Conservation (phyloP, 306 rosid species). For the Hippophae rhamnoides region DNA sequence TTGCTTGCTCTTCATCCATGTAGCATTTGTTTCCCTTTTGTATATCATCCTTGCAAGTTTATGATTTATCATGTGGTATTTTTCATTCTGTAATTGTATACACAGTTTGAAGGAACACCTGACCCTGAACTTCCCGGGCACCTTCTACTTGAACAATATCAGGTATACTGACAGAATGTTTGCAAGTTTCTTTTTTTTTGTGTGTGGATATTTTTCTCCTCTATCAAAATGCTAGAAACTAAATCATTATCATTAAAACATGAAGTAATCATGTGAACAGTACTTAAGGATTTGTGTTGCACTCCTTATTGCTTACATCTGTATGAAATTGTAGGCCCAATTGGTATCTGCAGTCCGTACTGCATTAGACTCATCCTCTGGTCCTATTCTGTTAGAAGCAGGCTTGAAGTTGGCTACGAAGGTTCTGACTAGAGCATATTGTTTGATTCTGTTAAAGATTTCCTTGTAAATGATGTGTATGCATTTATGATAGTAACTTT, state of each 20-base stretch:
- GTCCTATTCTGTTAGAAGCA: constrained; percentile 91
- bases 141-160: constrained; percentile 87
- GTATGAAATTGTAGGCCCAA: constrained; percentile 61
- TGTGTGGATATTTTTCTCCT: neutral
- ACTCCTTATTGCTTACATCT: constrained; percentile 22
- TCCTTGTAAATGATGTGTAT: constrained; percentile 3
- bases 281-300: constrained; percentile 11
- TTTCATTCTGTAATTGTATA: constrained; percentile 29
- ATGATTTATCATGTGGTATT: neutral
- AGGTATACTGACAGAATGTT: constrained; percentile 37
- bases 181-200: neutral
- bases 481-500: constrained; percentile 10
- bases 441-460: constrained; percentile 9
- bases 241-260: neutral
- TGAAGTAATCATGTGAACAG: neutral
- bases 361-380: constrained; percentile 75
- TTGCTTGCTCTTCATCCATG: neutral
- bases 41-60: neutral
- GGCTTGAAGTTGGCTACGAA: constrained; percentile 95
- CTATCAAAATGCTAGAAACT: constrained; percentile 1
- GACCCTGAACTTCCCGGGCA: constrained; percentile 99
- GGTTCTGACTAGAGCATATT: constrained; percentile 32
- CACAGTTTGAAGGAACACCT: constrained; percentile 60
- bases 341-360: constrained; percentile 93
- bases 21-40: neutral